A percentile compares a stretch with the other conserved stretches of the same genome.
These are phyloP conservation scores for Thalia dealbata DNA, from an alignment of 176 grass and related monocot species.

Conservation along the genomic window DNA sequence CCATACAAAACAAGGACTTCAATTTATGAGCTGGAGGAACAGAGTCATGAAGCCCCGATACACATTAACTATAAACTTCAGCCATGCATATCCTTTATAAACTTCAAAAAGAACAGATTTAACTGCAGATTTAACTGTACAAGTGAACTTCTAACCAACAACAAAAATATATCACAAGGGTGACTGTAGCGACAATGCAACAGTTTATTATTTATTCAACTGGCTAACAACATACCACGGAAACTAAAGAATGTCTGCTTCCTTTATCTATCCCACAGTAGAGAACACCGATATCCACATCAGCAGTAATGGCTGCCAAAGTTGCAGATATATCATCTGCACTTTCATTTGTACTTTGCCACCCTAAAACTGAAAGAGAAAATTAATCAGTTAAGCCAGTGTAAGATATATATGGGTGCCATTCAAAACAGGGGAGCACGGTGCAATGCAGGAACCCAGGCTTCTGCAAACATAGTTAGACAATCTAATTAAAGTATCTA, in stretches of 20 bases:
- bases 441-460: neutral
- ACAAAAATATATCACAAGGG: too few species aligned
- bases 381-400: neutral
- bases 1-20: too few species aligned
- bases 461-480: neutral
- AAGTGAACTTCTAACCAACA: too few species aligned
- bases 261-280: conserved; percentile 80
- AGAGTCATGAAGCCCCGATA: too few species aligned
- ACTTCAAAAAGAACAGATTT: too few species aligned
- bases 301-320: conserved; percentile 70
- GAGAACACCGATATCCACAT: conserved; percentile 73
- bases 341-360: conserved; percentile 89
- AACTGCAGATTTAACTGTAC: too few species aligned
- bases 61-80: too few species aligned
- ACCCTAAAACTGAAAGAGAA: conserved; percentile 75
- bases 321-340: conserved; percentile 92
- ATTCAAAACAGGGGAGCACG: neutral
- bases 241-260: conserved; percentile 70
- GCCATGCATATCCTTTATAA: too few species aligned
- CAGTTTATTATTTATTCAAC: neutral
- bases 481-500: neutral
- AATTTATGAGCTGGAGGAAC: too few species aligned
- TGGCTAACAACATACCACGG: conserved; percentile 52
- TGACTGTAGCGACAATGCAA: neutral
- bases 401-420: neutral